Conservation (phyloP, 176 grass and related monocot species). For the Bromus sterilis region DNA sequence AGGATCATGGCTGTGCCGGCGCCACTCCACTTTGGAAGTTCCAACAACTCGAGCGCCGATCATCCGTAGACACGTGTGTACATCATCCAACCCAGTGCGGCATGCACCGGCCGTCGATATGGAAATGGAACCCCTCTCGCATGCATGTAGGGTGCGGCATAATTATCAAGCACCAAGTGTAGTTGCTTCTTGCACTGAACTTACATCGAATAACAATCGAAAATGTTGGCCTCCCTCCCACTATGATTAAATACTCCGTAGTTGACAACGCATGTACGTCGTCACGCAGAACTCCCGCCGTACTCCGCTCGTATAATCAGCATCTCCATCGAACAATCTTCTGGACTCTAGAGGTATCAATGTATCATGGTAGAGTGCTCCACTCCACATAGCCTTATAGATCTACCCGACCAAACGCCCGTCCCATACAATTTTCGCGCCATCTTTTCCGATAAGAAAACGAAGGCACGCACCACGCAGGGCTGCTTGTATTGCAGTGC, state of each 20-base stretch:
- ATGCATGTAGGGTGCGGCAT: not conserved
- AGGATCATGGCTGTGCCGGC: no score
- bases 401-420: conserved; percentile 15
- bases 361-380: not conserved
- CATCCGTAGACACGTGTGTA: no score
- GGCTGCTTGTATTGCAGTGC: not conserved
- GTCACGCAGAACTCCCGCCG: not conserved
- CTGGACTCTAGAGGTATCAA: not conserved
- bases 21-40: no score
- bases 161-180: not conserved
- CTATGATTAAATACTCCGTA: not conserved
- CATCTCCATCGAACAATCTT: not conserved
- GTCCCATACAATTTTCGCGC: not conserved
- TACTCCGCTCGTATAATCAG: not conserved
- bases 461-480: not conserved
- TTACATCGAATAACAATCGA: not conserved
- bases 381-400: not conserved
- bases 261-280: not conserved
- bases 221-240: not conserved
- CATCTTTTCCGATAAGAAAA: conserved; percentile 4
- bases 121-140: no score
- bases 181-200: not conserved
- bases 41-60: no score
- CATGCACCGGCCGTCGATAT: no score
- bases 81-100: no score